Evolutionary conservation across 768 basidiomycete species (phyloP).

Genomic region (Suillus weaverae): DNA sequence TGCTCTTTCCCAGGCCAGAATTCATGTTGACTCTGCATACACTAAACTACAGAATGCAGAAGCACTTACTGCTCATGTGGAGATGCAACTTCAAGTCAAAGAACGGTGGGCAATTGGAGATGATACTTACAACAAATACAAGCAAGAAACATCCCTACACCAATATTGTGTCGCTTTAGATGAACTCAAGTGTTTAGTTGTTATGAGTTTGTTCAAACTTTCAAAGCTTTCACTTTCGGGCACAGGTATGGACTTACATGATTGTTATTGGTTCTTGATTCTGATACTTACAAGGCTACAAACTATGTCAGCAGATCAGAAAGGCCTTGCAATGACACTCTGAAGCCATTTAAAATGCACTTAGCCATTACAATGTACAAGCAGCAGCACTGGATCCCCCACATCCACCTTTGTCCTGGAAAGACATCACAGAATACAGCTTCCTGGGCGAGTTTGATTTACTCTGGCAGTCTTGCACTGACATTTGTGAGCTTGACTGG

Average conservation of each 20-base stretch:
- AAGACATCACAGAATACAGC: too few relatives aligned
- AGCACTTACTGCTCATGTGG: not conserved
- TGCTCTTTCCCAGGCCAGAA: not conserved
- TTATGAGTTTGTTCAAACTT: constrained; percentile 31
- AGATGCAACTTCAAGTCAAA: constrained; percentile 2
- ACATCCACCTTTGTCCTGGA: too few relatives aligned
- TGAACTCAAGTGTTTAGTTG: constrained; percentile 30
- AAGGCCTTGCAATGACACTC: too few relatives aligned
- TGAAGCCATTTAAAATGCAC: too few relatives aligned
- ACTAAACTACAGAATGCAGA: constrained; percentile 4
- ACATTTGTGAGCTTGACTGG: too few relatives aligned
- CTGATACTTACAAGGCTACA: constrained; percentile 24
- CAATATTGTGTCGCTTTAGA: constrained; percentile 18
- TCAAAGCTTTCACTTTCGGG: constrained; percentile 21
- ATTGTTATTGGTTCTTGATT: not conserved
- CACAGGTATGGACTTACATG: constrained; percentile 4
- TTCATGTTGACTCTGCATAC: constrained; percentile 4
- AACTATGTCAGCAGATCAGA: constrained; percentile 2
- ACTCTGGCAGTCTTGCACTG: too few relatives aligned
- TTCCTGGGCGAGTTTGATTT: too few relatives aligned
- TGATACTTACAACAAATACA: constrained; percentile 2
- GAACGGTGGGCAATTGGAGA: constrained; percentile 2
- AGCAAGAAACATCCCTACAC: not conserved
- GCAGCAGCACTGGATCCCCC: too few relatives aligned
- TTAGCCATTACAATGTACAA: too few relatives aligned